Evolutionary conservation across 768 basidiomycete genomes (phyloP), one percentile per base, ranked within the genome.

Genomic region (Mycena venus): DNA sequence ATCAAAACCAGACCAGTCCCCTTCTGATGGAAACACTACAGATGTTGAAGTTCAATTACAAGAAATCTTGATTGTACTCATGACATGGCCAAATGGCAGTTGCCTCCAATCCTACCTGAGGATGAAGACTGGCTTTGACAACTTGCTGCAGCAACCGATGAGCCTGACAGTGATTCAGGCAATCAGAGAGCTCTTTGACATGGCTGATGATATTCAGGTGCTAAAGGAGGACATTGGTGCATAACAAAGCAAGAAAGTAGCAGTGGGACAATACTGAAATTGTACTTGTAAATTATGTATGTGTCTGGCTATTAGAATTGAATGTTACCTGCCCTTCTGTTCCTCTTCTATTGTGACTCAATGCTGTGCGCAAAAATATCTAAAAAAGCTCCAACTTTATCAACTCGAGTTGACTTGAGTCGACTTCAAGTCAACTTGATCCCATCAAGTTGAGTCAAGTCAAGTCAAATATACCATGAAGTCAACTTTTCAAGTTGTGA

Each of bases 21-120:
- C n/a, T n/a, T n/a, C n/a, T n/a, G n/a, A n/a, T n/a, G n/a, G n/a
- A n/a, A n/a, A n/a, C n/a, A n/a, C n/a, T n/a, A n/a, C n/a, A n/a
- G n/a, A n/a, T n/a, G n/a, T n/a, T n/a, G n/a, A n/a, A n/a, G n/a
- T n/a, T n/a, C 29, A 63, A 63, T 63, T 63, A 27, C 61, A 63
- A 63, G 61, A 63, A 51, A 63, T 63, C 61, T 63, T 29, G 61
- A 63, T 63, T 63, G 42, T 44, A 63, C 42, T 63, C 47, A n/a
- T n/a, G n/a, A n/a, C 42, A 63, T 63, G 61, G n/a, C 23, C 31
- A 32, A 65, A 25, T 65, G 63, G 63, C 63, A 65, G 63, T 6
- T 21, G 5, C 63, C 44, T 23, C 47, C 5, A n/a, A 65, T 65
- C 17, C 63, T 32, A 12, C 42, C 40, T 40, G 61, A 63, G 19